Evolutionary conservation across 2,329 filamentous ascomycete genomes (phyloP), one percentile per base, ranked within the genome.

Genomic region (Zalaria sp.): DNA sequence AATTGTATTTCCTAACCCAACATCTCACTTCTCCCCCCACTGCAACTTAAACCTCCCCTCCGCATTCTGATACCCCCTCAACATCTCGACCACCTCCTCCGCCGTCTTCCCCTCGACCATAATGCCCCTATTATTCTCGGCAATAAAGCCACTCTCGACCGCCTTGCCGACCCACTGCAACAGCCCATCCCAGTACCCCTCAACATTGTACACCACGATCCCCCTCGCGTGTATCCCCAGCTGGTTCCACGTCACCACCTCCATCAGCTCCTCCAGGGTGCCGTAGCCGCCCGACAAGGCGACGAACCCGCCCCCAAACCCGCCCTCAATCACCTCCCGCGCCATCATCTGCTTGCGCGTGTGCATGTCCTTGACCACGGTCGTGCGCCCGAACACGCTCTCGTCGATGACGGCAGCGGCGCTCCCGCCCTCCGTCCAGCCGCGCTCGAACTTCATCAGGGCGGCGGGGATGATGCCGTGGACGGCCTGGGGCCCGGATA

Each of bases 271-370:
- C 67, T 98, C 91, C 58, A 96, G 73, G 2, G 91, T 98, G 18
- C 91, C 91, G 61, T 89, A 98, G 1, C 91, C 91, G 35, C 89
- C 89, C 42, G 75, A 77, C 45, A 98, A 67, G 27, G 87, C 87
- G 34, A 98, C 77, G 64, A 98, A 98, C 8, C 89, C 89, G 43
- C 78, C 81, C 1, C 89, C 89, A 0, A 80, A 77, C 0, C 83
- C 88, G 26, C 86, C 86, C 18, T 76, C 73, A 25, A 93, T 73
- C 10, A 96, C 87, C 60, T 89, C 83, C 53, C 78, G 71, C 5
- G 88, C 89, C 91, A 98, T 96, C 66, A 91, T 72, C 51, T 83
- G 77, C 69, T 98, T 98, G 49, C 91, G 78, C 35, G 85, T 88
- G 65, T 98, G 91, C 91, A 98, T 98, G 59, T 95, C 87, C 51